Evolutionary conservation across 1,284 basidiomycete genomes (phyloP), one percentile per base, ranked within the genome.

Genomic region (Sporisorium iseilematis-ciliati): DNA sequence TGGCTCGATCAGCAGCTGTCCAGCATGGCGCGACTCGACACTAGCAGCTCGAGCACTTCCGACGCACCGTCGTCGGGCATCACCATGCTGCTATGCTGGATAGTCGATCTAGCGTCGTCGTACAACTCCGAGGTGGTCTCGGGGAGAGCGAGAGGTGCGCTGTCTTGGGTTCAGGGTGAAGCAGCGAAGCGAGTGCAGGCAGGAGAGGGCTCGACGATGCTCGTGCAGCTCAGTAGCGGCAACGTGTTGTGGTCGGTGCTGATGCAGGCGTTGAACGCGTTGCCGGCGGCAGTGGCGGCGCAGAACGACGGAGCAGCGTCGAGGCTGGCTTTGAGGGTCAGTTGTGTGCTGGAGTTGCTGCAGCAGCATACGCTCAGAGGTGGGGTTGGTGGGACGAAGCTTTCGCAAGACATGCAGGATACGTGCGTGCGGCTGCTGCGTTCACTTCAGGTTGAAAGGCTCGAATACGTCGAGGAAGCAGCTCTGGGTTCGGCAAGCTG

Each of bases 1-100:
- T 75, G 73, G 73, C 58, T 75, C 11, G 73, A 75, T n/a, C n/a
- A 23, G 1, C 73, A 68, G 35, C 51, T 75, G 0, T 18, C 21
- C 6, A 21, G 48, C 4, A 62, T 65, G 65, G 56, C 54, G 0
- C 29, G 62, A 21, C 41, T 74, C 6, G 40, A 65, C 26, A 45
- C 43, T 4, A 59, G 38, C 8, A 26, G 26, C 21, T 18, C 16
- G 7, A 6, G 21, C 10, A 4, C 29, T 26, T 38, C 29, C 26
- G 43, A 38, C 25, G 11, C 41, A 7, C 18, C 25, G 31, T 31
- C 60, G 11, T 55, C 60, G 14, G 58, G 56, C 35, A 33, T 71
- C 33, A 38, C 42, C 23, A 61, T 58, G 6, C 26, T 76, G 41
- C 52, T 76, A 1, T 48, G 53, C 7, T 76, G 69, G 69, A 59